Base-by-base conservation (phyloP, 2,329 filamentous ascomycete species). In the Fonsecaea multimorphosa region DNA sequence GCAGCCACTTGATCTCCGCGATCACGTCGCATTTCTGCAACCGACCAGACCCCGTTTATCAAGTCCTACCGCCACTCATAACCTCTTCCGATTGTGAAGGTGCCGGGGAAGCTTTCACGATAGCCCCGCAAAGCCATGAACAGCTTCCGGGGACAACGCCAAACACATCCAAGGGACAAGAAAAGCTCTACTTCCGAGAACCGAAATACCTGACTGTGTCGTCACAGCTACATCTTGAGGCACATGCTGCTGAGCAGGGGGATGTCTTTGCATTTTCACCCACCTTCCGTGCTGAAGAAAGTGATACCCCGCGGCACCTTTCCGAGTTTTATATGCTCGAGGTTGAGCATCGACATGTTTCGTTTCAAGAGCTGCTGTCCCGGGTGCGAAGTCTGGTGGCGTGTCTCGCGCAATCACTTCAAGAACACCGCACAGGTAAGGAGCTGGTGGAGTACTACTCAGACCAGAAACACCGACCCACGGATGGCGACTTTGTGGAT, bases 321-420 rank as follows among this genome's bases (percentile, higher is more conserved):
- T 97, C 92, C 80, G 95, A 99, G 75, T 98, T 99, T 74, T 98
- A 98, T 80, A 98, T 99, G 95, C 86, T 99, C 1, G 95, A 99
- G 78, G 93, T 89, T 16, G 95, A 99, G 78, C 62, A 67, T 61
- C 89, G 88, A 73, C 97, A 97, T 76, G 86, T 89, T 49, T 84
- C 87, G 69, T 82, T 97, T 70, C 80, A 85, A 32, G 81, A 85
- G 29, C 83, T 99, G 72, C 95, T 96, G 85, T 83, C 89, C 63
- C 78, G 94, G n/a, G 86, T 92, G 1, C 92, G 98, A 77, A 83
- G 88, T 61, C 88, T 97, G 84, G 82, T 97, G 58, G 86, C 86
- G 49, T 32, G 68, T 34, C 49, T 72, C 14, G 58, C 63, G 7
- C 38, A 61, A 32, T 34, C 58, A 29, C 49, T 72, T 4, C 54